Evolutionary conservation across 73 alveolate genomes (phyloP).

Genomic region (Symbiodinium pilosum): DNA sequence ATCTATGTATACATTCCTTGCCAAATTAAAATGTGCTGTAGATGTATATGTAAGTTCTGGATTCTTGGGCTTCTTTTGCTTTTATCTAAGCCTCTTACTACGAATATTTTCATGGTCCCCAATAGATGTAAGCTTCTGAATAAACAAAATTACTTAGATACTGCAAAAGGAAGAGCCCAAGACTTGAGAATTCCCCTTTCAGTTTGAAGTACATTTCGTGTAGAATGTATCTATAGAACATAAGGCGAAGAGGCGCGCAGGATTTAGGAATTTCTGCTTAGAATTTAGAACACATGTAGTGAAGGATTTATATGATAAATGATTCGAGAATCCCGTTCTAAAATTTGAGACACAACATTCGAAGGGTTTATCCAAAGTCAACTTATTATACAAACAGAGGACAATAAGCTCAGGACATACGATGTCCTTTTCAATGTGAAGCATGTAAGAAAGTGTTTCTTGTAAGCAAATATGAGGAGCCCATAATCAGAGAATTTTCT

Average conservation of each 20-base stretch:
- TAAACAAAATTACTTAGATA: neutral
- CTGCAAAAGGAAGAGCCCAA: neutral
- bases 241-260: neutral
- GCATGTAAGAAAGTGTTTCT: neutral
- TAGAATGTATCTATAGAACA: neutral
- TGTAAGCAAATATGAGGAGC: neutral
- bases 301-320: neutral
- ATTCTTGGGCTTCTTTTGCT: neutral
- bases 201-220: neutral
- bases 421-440: neutral
- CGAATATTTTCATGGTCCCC: neutral
- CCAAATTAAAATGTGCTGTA: neutral
- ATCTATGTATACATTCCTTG: neutral
- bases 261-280: neutral
- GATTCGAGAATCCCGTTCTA: neutral
- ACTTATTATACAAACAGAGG: neutral
- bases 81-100: neutral
- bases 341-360: neutral
- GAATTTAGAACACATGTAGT: neutral
- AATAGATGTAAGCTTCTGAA: neutral
- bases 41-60: neutral
- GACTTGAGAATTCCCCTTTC: neutral
- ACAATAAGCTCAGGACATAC: neutral
- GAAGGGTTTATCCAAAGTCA: neutral
- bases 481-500: neutral